Evolutionary conservation across 495 filamentous ascomycete species (phyloP), one percentile per base, ranked within the genome.

Genomic region (Aspergillus steynii): DNA sequence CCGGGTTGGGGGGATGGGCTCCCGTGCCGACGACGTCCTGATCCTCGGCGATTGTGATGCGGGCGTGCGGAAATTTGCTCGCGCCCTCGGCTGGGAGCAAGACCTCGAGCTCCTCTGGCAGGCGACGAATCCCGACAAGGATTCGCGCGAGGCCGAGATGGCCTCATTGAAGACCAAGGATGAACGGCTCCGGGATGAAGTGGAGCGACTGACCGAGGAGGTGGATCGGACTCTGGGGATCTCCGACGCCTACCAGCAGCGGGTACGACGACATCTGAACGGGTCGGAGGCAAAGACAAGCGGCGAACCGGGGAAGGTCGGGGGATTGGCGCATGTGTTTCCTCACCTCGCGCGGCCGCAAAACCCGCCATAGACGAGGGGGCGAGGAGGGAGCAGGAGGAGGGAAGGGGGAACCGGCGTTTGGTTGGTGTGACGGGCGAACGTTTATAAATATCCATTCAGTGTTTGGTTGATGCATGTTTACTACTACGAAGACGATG

Each of bases 31-130:
- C 58, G 92, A 96, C 75, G 92, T 96, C 1, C 58, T 93, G 7
- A 58, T 90, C 12, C 73, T 94, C 0, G 89, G 85, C 2, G 86
- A 89, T 65, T 96, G 92, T 74, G 95, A 99, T 80, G 74, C 78
- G 2, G 92, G 92, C 1, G 88, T 97, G n/a, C 82, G 88, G 64
- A 87, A 85, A 72, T 82, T 99, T 49, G 95, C 95, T 12, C 79
- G 86, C 63, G 89, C 85, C 32, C 79, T 96, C 53, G 94, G 92
- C 0, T 99, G 95, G 94, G 74, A 86, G 15, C 85, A 92, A 49
- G 94, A 98, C 66, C 79, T 99, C 32, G 91, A 96, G 70, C 73
- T 66, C 10, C 53, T 90, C 25, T 92, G 88, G 89, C 70, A 81
- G 53, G 70, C 76, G 61, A 85, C 83, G 5, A 83, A 82, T 45